Evolutionary conservation across 2,329 filamentous ascomycete species (phyloP).

Genomic region (Chaetoscypha palmicola): DNA sequence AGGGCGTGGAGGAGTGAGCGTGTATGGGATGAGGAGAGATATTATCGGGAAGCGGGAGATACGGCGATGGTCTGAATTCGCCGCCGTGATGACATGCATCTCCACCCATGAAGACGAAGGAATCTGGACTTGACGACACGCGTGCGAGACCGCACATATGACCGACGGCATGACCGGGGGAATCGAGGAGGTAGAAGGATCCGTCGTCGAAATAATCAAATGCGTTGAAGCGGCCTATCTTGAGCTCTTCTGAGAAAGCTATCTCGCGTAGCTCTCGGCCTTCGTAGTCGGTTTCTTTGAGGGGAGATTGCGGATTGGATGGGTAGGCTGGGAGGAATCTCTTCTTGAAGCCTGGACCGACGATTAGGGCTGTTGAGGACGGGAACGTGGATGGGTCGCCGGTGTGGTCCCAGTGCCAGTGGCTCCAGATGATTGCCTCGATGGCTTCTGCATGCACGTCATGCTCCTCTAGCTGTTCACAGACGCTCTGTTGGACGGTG

Average conservation of each 20-base stretch:
- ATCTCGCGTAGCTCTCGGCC: slow-evolving; percentile 32
- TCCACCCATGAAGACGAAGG: slow-evolving; percentile 45
- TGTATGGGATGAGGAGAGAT: slow-evolving; percentile 37
- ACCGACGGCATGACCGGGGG: slow-evolving; percentile 45
- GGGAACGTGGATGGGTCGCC: slow-evolving; percentile 40
- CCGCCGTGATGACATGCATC: slow-evolving; percentile 41
- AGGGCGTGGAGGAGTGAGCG: slow-evolving; percentile 26
- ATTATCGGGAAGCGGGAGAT: slow-evolving; percentile 33
- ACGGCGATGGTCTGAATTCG: slow-evolving; percentile 38
- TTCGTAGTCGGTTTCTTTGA: slow-evolving; percentile 36
- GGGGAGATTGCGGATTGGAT: slow-evolving; percentile 31
- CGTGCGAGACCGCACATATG: slow-evolving; percentile 45
- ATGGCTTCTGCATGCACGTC: slow-evolving; percentile 31
- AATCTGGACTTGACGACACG: slow-evolving; percentile 29
- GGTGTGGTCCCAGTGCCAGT: slow-evolving; percentile 37
- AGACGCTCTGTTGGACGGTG: slow-evolving; percentile 36
- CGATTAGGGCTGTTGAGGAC: slow-evolving; percentile 36
- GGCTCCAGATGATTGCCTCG: slow-evolving; percentile 32
- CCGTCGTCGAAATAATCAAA: slow-evolving; percentile 49
- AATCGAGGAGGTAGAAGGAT: slow-evolving; percentile 46
- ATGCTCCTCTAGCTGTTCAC: slow-evolving; percentile 35
- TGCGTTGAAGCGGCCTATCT: slow-evolving; percentile 40
- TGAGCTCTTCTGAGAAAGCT: slow-evolving; percentile 30
- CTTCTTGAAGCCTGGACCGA: slow-evolving; percentile 41
- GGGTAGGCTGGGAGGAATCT: slow-evolving; percentile 40